Conservation (phyloP, 306 rosid genomes). For the Myrica gale region DNA sequence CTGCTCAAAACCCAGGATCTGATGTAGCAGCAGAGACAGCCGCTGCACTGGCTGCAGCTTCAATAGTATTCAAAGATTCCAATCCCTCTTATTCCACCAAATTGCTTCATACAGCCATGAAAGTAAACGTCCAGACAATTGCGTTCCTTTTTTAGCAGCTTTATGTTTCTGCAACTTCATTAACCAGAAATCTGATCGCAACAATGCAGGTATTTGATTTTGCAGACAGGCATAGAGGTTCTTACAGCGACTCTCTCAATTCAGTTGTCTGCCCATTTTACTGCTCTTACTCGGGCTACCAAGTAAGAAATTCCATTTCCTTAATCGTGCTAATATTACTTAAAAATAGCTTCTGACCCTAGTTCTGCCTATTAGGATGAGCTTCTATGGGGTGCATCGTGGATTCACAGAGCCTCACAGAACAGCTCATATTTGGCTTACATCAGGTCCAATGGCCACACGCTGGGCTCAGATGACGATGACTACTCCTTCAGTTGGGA, state of each 20-base stretch:
- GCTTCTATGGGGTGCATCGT: constrained; percentile 93
- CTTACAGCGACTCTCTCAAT: constrained; percentile 70
- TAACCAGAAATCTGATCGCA: constrained; percentile 3
- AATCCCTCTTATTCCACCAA: constrained; percentile 61
- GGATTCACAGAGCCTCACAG: constrained; percentile 78
- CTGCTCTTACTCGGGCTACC: constrained; percentile 88
- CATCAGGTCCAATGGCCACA: constrained; percentile 76
- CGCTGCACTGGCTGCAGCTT: constrained; percentile 89
- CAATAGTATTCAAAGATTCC: constrained; percentile 70
- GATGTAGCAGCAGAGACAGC: constrained; percentile 90
- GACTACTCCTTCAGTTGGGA: constrained; percentile 82
- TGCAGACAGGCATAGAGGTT: constrained; percentile 78
- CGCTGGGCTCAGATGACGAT: constrained; percentile 76
- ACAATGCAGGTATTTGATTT: constrained; percentile 60
- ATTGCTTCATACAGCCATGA: constrained; percentile 67
- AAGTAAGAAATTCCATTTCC: constrained; percentile 40
- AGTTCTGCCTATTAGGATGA: constrained; percentile 58
- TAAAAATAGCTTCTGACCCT: background rate
- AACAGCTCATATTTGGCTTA: constrained; percentile 47
- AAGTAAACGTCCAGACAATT: constrained; percentile 32
- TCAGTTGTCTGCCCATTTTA: constrained; percentile 85
- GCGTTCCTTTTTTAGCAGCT: background rate
- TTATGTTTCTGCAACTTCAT: background rate
- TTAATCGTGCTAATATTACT: background rate
- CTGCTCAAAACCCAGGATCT: constrained; percentile 75